Percentiles rank a stretch among this genome's conserved stretches.
Conservation (phyloP, 2,329 filamentous ascomycete species). For the Penicillium digitatum region DNA sequence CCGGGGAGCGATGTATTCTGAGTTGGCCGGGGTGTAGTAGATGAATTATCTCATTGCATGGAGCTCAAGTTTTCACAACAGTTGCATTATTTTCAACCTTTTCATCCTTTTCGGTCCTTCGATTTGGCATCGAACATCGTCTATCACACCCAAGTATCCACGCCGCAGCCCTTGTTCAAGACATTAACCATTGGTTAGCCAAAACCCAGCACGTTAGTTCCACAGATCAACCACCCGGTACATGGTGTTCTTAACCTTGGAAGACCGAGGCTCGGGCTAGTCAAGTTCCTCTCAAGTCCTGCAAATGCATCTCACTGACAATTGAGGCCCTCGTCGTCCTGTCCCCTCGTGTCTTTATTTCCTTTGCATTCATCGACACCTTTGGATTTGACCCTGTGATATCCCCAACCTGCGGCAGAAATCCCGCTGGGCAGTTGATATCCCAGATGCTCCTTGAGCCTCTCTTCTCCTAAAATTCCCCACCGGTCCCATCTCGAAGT, state of each 20-base stretch:
- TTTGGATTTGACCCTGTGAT: no score
- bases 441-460: slow-evolving; percentile 43
- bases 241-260: neutral
- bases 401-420: slow-evolving; percentile 45
- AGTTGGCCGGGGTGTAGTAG: slow-evolving; percentile 15
- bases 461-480: slow-evolving; percentile 51
- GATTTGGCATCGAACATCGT: neutral
- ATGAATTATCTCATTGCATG: slow-evolving; percentile 13
- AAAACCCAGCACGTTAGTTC: neutral
- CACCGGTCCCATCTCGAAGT: slow-evolving; percentile 59
- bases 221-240: neutral
- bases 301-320: neutral
- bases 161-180: no score
- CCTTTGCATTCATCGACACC: neutral
- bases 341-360: neutral
- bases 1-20: slow-evolving; percentile 13
- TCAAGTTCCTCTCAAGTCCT: slow-evolving; percentile 14
- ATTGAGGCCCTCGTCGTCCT: neutral
- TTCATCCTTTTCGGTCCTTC: neutral
- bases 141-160: neutral
- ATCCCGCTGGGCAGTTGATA: slow-evolving; percentile 48
- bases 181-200: neutral
- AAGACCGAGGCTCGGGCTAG: slow-evolving; percentile 11
- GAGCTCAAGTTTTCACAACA: neutral
- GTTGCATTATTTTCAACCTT: neutral